Base-by-base conservation (phyloP, 768 basidiomycete species). In the Suillus brevipes region DNA sequence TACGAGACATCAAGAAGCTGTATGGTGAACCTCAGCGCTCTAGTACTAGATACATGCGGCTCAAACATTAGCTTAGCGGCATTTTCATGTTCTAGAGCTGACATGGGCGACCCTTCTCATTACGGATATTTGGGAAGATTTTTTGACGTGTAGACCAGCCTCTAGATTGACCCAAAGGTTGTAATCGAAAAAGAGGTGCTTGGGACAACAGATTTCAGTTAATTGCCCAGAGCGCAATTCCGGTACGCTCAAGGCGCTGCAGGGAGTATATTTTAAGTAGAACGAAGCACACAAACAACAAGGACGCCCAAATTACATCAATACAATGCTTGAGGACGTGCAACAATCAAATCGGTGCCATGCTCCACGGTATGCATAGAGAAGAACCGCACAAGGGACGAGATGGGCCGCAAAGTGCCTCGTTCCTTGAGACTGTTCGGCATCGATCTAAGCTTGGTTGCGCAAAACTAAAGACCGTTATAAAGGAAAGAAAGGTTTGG, bases 401-500 rank as follows among this genome's bases (percentile, higher is more conserved):
- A 40, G 38, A 23, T 23, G 16, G 56, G 23, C 57, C 37, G 25
- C 23, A 28, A 10, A 20, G 12, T 20, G 25, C 23, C 12, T 42
- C 28, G 58, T 18, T 23, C 37, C 25, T 28, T 28, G 58, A 58
- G 57, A 25, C 5, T 16, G 38, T 58, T 40, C 16, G 40, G 18
- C 20, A 6, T n/a, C 52, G 68, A 73, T 52, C 78, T 77, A 89
- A 69, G 88, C 85, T 75, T 89, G 88, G 73, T 91, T 90, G 69
- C 91, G 90, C 66, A 92, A 81, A 72, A 93, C 91, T 92, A 63
- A 76, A 57, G 61, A 78, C 78, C 16, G 78, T 85, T 47, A 81
- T 67, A 69, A 57, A 72, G 59, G 67, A 74, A 70, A 66, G 70
- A 66, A 37, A 16, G 16, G 53, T n/a, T 49, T 37, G 14, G 60